Conservation (phyloP, 2,329 filamentous ascomycete species). For the Sclerotinia minor region DNA sequence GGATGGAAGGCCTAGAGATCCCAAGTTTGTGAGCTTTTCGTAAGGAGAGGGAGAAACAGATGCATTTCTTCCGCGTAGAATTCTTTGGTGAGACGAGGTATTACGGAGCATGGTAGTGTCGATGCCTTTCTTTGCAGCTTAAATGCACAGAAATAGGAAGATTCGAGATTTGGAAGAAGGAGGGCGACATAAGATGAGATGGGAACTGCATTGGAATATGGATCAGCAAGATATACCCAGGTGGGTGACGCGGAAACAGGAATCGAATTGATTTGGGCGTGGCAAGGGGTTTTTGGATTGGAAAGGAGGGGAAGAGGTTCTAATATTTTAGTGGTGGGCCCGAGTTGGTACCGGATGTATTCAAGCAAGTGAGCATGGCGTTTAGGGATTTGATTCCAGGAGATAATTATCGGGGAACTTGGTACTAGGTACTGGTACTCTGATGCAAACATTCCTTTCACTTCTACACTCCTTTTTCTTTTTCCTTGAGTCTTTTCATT, state of each 20-base stretch:
- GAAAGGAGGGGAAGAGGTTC: neutral
- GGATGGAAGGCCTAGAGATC: slow-evolving; percentile 85
- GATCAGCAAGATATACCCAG: slow-evolving; percentile 4
- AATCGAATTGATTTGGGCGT: neutral
- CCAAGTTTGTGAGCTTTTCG: slow-evolving; percentile 89
- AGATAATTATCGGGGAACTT: neutral
- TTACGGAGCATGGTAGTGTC: neutral
- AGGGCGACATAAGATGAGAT: neutral
- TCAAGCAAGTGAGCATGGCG: slow-evolving; percentile 13
- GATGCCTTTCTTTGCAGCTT: neutral
- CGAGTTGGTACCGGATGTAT: neutral
- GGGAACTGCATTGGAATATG: slow-evolving; percentile 2
- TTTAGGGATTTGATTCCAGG: neutral
- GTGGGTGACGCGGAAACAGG: neutral
- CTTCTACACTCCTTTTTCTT: neutral
- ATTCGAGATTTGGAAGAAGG: neutral
- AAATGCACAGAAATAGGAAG: too few relatives aligned
- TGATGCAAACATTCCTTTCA: neutral
- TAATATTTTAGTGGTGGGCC: neutral
- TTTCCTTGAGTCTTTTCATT: neutral
- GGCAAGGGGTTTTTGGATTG: neutral
- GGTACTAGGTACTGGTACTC: neutral
- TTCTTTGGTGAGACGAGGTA: neutral
- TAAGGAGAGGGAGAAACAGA: slow-evolving; percentile 23
- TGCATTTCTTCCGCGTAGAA: neutral